phyloP scores from a whole-genome alignment of 306 rosid genomes.

The Lathyrus tuberosus region DNA sequence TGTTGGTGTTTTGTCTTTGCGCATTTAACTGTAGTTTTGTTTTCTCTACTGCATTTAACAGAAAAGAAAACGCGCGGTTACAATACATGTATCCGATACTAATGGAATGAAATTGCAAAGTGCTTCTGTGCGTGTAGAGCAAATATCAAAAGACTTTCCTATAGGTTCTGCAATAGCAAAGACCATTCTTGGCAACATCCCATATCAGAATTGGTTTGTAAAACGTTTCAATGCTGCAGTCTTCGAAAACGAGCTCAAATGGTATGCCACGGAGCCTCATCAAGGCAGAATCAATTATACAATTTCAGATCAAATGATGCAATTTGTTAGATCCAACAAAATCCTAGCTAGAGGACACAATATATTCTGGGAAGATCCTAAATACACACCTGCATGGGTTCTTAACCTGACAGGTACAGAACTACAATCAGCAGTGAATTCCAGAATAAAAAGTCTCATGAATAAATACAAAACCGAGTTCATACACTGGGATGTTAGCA shows the following conservation, averaged over 20 bases:
- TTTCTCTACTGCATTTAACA: conserved; percentile 34
- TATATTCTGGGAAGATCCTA: conserved; percentile 94
- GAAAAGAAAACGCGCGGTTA: conserved; percentile 77
- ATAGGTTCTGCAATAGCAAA: conserved; percentile 90
- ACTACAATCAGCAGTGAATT: conserved; percentile 61
- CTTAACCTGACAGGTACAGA: conserved; percentile 57
- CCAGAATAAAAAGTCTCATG: conserved; percentile 67
- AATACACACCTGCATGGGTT: conserved; percentile 75
- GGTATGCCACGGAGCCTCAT: conserved; percentile 93
- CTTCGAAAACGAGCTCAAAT: conserved; percentile 90
- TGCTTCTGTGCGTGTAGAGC: conserved; percentile 53
- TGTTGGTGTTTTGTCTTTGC: too few relatives aligned
- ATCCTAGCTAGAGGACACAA: conserved; percentile 87
- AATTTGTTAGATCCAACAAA: conserved; percentile 66
- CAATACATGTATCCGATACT: conserved; percentile 69
- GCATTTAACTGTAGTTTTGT: neutral
- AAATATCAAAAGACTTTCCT: conserved; percentile 78
- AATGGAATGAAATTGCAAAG: conserved; percentile 65
- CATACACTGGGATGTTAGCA: conserved; percentile 93
- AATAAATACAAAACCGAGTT: conserved; percentile 73
- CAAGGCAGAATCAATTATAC: conserved; percentile 67
- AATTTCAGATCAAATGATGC: conserved; percentile 71
- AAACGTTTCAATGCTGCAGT: conserved; percentile 85
- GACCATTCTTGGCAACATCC: conserved; percentile 71
- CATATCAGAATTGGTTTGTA: conserved; percentile 87